Base-by-base conservation (phyloP, 768 basidiomycete species). In the Lactarius tabidus region DNA sequence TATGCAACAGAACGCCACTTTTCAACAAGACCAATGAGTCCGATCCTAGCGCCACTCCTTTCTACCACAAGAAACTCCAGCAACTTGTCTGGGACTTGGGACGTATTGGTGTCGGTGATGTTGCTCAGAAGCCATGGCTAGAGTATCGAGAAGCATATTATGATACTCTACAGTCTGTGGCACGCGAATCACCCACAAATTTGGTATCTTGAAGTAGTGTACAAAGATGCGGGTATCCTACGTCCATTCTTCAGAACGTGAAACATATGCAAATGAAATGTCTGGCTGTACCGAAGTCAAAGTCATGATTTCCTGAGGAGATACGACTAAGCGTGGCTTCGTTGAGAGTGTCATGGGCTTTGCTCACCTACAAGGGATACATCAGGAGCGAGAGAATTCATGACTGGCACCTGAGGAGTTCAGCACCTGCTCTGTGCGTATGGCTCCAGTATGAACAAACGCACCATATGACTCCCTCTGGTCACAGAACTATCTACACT, bases 41-140 rank as follows among this genome's bases (percentile, higher is more conserved):
- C 94, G 54, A 95, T 80, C 53, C 83, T 84, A 2, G 91, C 62
- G 1, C 90, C 91, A 12, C 80, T 81, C 29, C 87, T 79, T 70
- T 95, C 90, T 12, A 93, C 72, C 6, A 94, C 78, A 41, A 80
- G 74, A 72, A 82, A 93, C 66, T 86, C 83, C 31, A 82, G 75
- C 4, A 95, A 72, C 55, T 77, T 75, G 54, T 83, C 79, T 0
- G 94, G 94, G 48, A 85, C 81, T 18, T 75, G 73, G 8, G 81
- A 83, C 2, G 90, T 94, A 8, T 77, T 77, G 17, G 77, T 80
- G 71, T 94, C 89, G 59, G 91, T 76, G 71, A 96, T 90, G 72
- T 97, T 97, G 72, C 91, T 93, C 63, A 96, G 73, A 36, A 96
- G 76, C 94, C 94, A 95, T 23, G 94, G 93, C 90, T 92, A 59